Evolutionary conservation across 139 green algal genomes (phyloP).

Genomic region (Ettlia oleoabundans): DNA sequence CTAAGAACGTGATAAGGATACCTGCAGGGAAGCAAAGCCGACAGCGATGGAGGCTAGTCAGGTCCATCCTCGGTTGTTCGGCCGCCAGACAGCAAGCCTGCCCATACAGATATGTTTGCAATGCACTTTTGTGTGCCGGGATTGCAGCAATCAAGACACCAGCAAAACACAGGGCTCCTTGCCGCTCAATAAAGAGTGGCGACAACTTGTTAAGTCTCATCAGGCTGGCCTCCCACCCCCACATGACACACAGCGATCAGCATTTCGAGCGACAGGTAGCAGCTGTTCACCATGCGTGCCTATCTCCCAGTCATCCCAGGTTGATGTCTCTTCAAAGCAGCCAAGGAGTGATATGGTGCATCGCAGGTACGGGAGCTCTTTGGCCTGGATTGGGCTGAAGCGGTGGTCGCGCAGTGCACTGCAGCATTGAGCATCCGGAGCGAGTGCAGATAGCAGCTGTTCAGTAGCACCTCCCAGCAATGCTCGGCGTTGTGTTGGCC

Average conservation of each 20-base stretch:
- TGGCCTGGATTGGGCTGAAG: constrained; percentile 65
- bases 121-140: no score
- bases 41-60: no score
- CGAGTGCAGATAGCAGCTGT: no score
- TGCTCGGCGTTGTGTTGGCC: no score
- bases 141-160: not conserved
- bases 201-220: no score
- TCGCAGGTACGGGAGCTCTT: constrained; percentile 62
- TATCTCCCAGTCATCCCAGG: constrained; percentile 78
- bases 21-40: no score
- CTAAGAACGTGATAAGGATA: constrained; percentile 75
- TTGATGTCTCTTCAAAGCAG: constrained; percentile 66
- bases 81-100: no score
- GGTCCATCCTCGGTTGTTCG: no score
- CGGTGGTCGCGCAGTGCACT: constrained; percentile 74
- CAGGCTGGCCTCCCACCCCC: no score
- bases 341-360: constrained; percentile 86
- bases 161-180: not conserved
- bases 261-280: no score
- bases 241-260: not conserved
- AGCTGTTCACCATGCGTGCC: constrained; percentile 53
- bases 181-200: not conserved
- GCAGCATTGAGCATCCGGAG: constrained; percentile 18
- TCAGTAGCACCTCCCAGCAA: no score
- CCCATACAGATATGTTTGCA: no score